Percentiles rank a stretch among this genome's conserved stretches.
Conservation (phyloP, 1,284 basidiomycete species). For the Tremellales sp. region DNA sequence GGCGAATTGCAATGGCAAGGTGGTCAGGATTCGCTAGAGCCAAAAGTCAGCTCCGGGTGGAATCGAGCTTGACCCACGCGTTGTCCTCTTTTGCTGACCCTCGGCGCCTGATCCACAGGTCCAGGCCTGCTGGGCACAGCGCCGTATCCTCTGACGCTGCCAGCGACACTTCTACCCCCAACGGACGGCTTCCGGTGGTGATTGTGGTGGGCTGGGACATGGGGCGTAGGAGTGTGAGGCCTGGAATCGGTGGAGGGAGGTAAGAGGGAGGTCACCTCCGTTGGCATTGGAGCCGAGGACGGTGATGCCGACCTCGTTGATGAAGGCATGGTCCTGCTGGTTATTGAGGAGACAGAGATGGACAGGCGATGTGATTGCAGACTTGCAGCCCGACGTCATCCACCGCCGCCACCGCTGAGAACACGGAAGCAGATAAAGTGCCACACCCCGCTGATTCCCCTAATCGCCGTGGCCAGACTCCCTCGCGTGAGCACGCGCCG, state of each 20-base stretch:
- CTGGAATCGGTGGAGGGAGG: conserved; percentile 19
- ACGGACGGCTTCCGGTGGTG: conserved; percentile 28
- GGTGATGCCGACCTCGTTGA: conserved; percentile 14
- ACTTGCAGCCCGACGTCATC: no score
- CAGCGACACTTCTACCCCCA: conserved; percentile 23
- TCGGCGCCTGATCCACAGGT: conserved; percentile 28
- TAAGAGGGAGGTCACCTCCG: conserved; percentile 31
- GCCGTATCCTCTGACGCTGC: conserved; percentile 30
- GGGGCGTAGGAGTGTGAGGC: conserved; percentile 5
- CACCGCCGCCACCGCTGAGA: no score
- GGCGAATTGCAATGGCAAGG: conserved; percentile 28
- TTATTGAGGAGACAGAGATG: no score
- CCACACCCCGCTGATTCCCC: no score
- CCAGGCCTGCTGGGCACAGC: conserved; percentile 21
- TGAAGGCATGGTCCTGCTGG: no score
- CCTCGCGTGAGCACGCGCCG: no score
- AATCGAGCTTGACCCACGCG: conserved; percentile 21
- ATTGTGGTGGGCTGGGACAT: conserved; percentile 7
- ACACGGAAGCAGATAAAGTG: no score
- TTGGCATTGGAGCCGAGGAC: conserved; percentile 11
- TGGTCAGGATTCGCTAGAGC: conserved; percentile 34
- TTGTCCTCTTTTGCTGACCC: conserved; percentile 36
- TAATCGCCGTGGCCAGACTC: no score
- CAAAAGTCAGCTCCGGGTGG: background rate
- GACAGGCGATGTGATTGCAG: no score